Conservation (phyloP, 148 eudicot genomes). For the Cornus controversa region DNA sequence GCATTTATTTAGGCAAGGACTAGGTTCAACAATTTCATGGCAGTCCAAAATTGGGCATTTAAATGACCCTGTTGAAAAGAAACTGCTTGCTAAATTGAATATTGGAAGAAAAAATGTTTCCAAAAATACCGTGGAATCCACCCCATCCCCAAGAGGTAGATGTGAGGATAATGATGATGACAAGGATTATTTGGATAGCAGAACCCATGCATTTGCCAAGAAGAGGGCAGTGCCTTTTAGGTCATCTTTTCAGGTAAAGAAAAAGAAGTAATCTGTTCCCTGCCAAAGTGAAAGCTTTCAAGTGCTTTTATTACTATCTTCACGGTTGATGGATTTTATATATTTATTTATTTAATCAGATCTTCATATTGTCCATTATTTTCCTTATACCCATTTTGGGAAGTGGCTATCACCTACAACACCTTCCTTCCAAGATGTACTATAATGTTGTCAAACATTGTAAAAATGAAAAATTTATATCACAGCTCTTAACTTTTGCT, state of each 20-base stretch:
- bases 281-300: background rate
- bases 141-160: constrained; percentile 28
- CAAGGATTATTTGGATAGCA: constrained; percentile 61
- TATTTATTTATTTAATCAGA: too few species aligned
- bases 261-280: constrained; percentile 26
- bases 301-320: too few species aligned
- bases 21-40: constrained; percentile 69
- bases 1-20: constrained; percentile 60
- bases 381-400: too few species aligned
- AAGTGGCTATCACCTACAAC: too few species aligned
- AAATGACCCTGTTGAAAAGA: constrained; percentile 60
- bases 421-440: too few species aligned
- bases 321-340: too few species aligned
- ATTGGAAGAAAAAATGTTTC: constrained; percentile 44
- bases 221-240: constrained; percentile 39
- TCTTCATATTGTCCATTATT: too few species aligned
- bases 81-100: constrained; percentile 50
- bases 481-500: too few species aligned
- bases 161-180: constrained; percentile 43
- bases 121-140: constrained; percentile 33
- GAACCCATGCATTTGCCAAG: constrained; percentile 58
- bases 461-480: too few species aligned
- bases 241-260: constrained; percentile 32
- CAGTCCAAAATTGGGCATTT: constrained; percentile 33
- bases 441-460: too few species aligned